Evolutionary conservation across 179 eudicot species (phyloP), one percentile per base, ranked within the genome.

Genomic region (Heliamphora pulchella): DNA sequence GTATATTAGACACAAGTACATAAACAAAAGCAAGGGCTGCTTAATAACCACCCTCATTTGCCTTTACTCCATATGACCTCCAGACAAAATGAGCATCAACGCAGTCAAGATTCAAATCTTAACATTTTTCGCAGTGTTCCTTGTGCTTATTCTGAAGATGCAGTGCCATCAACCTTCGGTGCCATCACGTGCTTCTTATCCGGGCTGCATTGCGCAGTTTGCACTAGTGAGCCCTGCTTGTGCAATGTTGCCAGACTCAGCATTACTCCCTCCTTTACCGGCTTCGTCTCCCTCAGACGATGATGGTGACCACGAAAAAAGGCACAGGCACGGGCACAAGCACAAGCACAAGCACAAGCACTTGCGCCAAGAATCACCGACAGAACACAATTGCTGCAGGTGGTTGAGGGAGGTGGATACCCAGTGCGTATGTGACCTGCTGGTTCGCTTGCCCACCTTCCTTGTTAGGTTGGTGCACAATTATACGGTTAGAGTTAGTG

Each of bases 191-290:
- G 9, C 22, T n/a, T 7, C 22, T 11, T 48, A 83, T 48, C 89
- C 92, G 1, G 72, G 87, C 15, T 90, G 92, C 73, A 69, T 83
- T 8, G 81, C 87, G 18, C 92, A 90, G 79, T 84, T 88, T 58
- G 84, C 89, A 1, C 87, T 88, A 9, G 92, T 83, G 22, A 88
- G 83, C 67, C 92, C 81, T 44, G 89, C 89, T 1, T 90, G 92
- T 74, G 83, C 87, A 1, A 58, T 70, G 62, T 78, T 88, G 54
- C 91, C 91, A 22, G 85, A 77, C 71, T 13, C 74, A 2, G 82
- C 88, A 0, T 71, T 79, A 3, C 83, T 88, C 0, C 90, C 87
- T 18, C 31, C 58, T 47, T 4, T 48, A 9, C 54, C 64, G 5
- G 44, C 65, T 50, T 31, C 79, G 9, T 9, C 46, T 0, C 71